These are phyloP conservation scores for Solanum hybrid DNA, from an alignment of 305 asterid genomes.

Conservation along the genomic window DNA sequence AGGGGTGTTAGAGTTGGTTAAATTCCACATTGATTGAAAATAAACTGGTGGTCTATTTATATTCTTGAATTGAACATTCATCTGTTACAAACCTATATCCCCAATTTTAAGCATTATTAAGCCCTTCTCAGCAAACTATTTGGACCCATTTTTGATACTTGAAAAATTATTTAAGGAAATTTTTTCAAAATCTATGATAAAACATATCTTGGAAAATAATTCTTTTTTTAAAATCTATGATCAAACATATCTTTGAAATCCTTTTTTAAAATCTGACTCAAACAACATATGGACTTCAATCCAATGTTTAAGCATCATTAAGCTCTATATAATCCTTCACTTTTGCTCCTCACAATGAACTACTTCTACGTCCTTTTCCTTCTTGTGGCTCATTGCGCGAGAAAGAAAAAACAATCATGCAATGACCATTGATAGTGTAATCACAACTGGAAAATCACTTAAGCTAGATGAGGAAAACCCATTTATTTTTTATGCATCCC, in stretches of 20 bases:
- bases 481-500: slow-evolving; percentile 36
- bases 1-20: no score
- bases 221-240: not conserved
- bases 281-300: not conserved
- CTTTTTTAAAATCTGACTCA: not conserved
- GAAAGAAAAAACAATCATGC: slow-evolving; percentile 15
- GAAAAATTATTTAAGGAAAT: no score
- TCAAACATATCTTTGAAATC: not conserved
- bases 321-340: not conserved
- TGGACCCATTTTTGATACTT: no score
- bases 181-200: no score
- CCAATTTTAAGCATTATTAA: no score
- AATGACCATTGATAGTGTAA: slow-evolving; percentile 42
- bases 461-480: slow-evolving; percentile 5
- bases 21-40: no score
- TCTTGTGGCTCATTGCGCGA: no score
- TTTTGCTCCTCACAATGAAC: not conserved
- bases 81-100: no score
- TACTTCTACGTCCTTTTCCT: not conserved
- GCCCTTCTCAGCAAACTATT: no score
- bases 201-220: no score
- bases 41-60: no score
- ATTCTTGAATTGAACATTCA: no score
- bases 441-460: slow-evolving; percentile 18
- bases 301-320: not conserved